Conservation (phyloP, 2,329 filamentous ascomycete genomes). For the Phoma sp. region DNA sequence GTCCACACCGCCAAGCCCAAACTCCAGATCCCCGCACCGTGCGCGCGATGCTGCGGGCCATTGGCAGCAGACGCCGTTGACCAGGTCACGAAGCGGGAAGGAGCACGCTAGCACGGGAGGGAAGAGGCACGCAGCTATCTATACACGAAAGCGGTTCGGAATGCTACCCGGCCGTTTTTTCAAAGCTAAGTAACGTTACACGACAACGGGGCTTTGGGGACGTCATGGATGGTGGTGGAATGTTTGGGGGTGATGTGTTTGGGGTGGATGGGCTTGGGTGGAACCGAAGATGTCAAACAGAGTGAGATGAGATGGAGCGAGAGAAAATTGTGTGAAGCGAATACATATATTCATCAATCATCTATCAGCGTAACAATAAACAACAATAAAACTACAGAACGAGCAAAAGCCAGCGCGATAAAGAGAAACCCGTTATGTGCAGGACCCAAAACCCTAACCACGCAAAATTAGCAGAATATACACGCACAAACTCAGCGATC, state of each 20-base stretch:
- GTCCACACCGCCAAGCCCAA: not conserved
- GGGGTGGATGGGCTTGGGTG: not conserved
- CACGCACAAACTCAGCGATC: constrained; percentile 10
- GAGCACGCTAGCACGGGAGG: constrained; percentile 4
- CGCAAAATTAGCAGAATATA: constrained; percentile 13
- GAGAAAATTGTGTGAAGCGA: not conserved
- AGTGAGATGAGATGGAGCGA: not conserved
- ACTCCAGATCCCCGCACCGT: not conserved
- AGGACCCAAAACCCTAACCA: constrained; percentile 6
- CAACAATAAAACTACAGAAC: too few relatives aligned
- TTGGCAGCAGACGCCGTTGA: constrained; percentile 2
- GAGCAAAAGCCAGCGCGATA: not conserved
- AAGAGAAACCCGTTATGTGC: constrained; percentile 8
- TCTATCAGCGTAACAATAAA: not conserved
- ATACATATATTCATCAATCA: constrained; percentile 5
- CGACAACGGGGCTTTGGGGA: constrained; percentile 1
- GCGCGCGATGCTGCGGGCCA: not conserved
- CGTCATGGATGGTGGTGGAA: constrained; percentile 2
- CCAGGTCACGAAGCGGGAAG: constrained; percentile 15
- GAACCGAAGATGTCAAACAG: not conserved
- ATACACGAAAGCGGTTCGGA: constrained; percentile 1
- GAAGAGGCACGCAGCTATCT: not conserved
- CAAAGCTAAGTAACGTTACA: constrained; percentile 2
- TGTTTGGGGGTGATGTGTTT: not conserved
- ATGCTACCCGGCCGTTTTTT: constrained; percentile 2